phyloP scores from a whole-genome alignment of 2,329 filamentous ascomycete genomes.

The Alternaria arborescens region DNA sequence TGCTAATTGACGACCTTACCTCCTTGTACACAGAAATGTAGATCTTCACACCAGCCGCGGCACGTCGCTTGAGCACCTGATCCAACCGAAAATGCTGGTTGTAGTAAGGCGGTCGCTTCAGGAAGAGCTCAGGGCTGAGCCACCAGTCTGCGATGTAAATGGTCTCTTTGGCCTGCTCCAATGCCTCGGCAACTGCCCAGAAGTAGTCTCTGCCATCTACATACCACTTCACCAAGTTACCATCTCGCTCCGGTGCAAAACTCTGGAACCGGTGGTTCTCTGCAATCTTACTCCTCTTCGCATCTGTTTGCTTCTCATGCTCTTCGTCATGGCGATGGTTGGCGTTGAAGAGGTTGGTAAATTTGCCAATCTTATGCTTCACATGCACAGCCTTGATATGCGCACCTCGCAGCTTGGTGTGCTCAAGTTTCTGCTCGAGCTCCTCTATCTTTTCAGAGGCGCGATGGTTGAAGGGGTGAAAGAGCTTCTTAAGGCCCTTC shows the following conservation, averaged over 20 bases:
- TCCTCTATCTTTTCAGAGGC: conserved; percentile 39
- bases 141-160: conserved; percentile 99
- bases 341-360: conserved; percentile 76
- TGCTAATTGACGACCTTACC: conserved; percentile 46
- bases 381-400: conserved; percentile 65
- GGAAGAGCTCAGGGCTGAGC: conserved; percentile 87
- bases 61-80: conserved; percentile 83
- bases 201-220: conserved; percentile 96
- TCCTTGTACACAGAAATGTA: conserved; percentile 94
- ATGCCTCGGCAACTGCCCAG: conserved; percentile 86
- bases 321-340: conserved; percentile 94
- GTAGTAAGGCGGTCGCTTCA: conserved; percentile 82
- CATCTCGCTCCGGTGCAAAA: conserved; percentile 85
- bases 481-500: conserved; percentile 45
- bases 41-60: conserved; percentile 93
- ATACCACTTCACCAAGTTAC: conserved; percentile 95
- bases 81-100: conserved; percentile 90
- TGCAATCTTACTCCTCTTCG: conserved; percentile 75
- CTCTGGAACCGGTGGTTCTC: conserved; percentile 85
- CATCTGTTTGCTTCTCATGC: conserved; percentile 84
- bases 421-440: conserved; percentile 56
- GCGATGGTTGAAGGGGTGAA: conserved; percentile 49
- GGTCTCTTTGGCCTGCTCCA: conserved; percentile 89
- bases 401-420: conserved; percentile 57
- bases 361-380: conserved; percentile 71